These are phyloP conservation scores for Blastocystis sp. DNA, from an alignment of 352 stramenopile species.

Conservation along the genomic window DNA sequence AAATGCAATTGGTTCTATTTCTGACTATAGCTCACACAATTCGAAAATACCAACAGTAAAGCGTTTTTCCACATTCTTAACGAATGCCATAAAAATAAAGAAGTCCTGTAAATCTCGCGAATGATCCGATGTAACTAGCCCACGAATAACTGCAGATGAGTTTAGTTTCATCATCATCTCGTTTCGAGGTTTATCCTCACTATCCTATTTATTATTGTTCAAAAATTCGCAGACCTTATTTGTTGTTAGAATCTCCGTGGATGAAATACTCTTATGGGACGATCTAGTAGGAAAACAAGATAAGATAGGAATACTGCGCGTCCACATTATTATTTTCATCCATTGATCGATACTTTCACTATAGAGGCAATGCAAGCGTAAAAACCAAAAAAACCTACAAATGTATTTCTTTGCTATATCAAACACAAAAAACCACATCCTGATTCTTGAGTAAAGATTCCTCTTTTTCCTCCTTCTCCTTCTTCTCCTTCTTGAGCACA, in stretches of 20 bases:
- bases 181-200: too few relatives aligned
- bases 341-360: background rate
- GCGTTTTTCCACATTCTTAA: background rate
- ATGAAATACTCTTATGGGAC: background rate
- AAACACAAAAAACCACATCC: background rate
- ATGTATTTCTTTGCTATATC: background rate
- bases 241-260: too few relatives aligned
- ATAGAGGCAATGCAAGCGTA: too few relatives aligned
- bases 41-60: background rate
- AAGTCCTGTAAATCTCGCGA: background rate
- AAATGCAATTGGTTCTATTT: background rate
- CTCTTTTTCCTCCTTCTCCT: background rate
- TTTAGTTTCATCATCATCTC: too few relatives aligned
- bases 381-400: too few relatives aligned
- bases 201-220: too few relatives aligned
- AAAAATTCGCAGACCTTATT: too few relatives aligned
- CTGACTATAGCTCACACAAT: background rate
- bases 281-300: background rate
- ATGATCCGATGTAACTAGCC: background rate
- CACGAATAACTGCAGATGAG: too few relatives aligned
- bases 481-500: slow-evolving; percentile 39
- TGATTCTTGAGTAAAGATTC: background rate
- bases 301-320: background rate
- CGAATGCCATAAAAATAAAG: background rate
- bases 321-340: background rate